Evolutionary conservation across 2,329 filamentous ascomycete species (phyloP), one percentile per base, ranked within the genome.

Genomic region (Fusarium ramigenum): DNA sequence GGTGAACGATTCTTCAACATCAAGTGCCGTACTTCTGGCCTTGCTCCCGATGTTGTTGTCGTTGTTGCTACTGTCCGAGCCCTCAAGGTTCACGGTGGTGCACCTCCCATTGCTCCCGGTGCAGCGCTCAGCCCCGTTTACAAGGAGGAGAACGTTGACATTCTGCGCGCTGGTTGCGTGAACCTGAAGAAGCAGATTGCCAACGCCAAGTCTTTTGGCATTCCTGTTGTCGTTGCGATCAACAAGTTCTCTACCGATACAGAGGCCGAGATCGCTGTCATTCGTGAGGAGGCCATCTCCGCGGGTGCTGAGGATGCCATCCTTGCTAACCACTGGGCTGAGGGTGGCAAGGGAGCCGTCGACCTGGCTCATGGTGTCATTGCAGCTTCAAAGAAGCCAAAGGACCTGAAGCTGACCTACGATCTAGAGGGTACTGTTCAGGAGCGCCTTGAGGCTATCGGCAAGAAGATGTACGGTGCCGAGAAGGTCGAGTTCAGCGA

Each of bases 1-100:
- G 96, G 96, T 72, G 96, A 99, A 88, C 93, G 96, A 59, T 99
- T 99, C 89, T 98, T 99, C 91, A 98, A 99, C 87, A 98, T 99
- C 88, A 99, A 99, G 88, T 98, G 96, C 86, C 93, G 96, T 69
- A 93, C 95, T 15, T 98, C 96, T 10, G 96, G 96, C 30, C 91
- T 99, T 50, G 90, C 94, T 5, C 96, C 96, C 4, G 96, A 99
- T 79, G 94, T 95, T 4, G 95, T 97, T 11, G 94, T 99, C 49
- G 92, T 99, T 66, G 96, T 99, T 42, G 96, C 96, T 30, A 99
- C 96, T 5, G 93, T 99, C 50, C 93, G 96, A 76, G 96, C 96
- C 11, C 88, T 99, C 73, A 99, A 99, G 88, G 95, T 98, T 8
- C 96, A 99, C 83, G 96, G 96, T 60, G 96, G 96, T 65, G 96